Evolutionary conservation across 768 basidiomycete species (phyloP).

Genomic region (Termitomyces sp.): DNA sequence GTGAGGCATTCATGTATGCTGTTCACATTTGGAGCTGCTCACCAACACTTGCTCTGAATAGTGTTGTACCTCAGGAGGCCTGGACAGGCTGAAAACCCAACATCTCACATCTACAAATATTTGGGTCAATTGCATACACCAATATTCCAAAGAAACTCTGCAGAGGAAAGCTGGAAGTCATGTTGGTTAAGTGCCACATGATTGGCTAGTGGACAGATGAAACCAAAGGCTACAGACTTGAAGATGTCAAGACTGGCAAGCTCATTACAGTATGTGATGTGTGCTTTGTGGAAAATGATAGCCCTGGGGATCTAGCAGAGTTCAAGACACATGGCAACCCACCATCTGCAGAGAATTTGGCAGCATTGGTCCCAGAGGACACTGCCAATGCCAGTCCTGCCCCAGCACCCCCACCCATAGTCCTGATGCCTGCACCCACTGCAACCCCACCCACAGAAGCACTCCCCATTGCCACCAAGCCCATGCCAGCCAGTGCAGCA

Average conservation of each 20-base stretch:
- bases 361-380: background rate
- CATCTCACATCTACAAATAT: no score
- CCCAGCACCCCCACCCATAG: background rate
- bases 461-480: background rate
- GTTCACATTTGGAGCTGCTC: constrained; percentile 2
- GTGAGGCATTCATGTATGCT: background rate
- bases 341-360: background rate
- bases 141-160: background rate
- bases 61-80: background rate
- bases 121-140: no score
- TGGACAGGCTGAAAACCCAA: no score
- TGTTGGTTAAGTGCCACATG: no score
- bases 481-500: background rate
- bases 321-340: background rate
- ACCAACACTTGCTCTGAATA: background rate
- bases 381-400: background rate
- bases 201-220: no score
- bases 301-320: background rate
- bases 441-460: background rate
- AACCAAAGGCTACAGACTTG: no score
- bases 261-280: background rate
- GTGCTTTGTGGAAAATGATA: background rate
- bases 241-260: background rate
- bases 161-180: background rate
- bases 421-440: no score